phyloP scores from a whole-genome alignment of 2,329 filamentous ascomycete genomes.

The Chaetomium sp. region DNA sequence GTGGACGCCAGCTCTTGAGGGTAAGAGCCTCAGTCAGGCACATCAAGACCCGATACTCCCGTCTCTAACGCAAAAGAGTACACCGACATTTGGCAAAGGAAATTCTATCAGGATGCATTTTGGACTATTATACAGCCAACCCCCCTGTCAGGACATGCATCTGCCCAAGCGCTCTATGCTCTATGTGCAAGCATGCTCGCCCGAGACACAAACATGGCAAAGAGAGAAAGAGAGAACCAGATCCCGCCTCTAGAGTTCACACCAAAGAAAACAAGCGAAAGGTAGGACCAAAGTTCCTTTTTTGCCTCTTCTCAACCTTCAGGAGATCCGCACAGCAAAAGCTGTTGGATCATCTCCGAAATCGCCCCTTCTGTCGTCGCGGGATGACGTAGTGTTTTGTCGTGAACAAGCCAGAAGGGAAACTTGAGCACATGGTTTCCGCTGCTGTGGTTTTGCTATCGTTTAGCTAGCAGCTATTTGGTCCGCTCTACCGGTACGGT shows the following conservation, averaged over 20 bases:
- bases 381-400: not conserved
- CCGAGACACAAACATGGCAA: not conserved
- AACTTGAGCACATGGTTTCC: not conserved
- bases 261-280: constrained; percentile 9
- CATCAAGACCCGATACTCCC: too few species aligned
- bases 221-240: constrained; percentile 16
- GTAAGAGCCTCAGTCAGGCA: too few species aligned
- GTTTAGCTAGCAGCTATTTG: not conserved
- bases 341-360: not conserved
- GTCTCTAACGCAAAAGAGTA: too few species aligned
- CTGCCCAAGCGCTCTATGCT: constrained; percentile 21
- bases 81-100: not conserved
- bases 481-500: not conserved
- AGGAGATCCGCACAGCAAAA: not conserved
- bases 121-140: constrained; percentile 22
- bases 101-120: constrained; percentile 14
- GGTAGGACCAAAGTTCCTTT: not conserved
- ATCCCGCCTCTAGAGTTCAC: constrained; percentile 12
- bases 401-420: constrained; percentile 1
- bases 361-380: not conserved
- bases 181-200: constrained; percentile 19
- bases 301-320: not conserved
- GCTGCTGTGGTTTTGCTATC: not conserved
- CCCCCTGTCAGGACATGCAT: constrained; percentile 17
- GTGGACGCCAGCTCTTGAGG: too few species aligned